Conservation (phyloP, 768 basidiomycete genomes). For the Boletales sp. region DNA sequence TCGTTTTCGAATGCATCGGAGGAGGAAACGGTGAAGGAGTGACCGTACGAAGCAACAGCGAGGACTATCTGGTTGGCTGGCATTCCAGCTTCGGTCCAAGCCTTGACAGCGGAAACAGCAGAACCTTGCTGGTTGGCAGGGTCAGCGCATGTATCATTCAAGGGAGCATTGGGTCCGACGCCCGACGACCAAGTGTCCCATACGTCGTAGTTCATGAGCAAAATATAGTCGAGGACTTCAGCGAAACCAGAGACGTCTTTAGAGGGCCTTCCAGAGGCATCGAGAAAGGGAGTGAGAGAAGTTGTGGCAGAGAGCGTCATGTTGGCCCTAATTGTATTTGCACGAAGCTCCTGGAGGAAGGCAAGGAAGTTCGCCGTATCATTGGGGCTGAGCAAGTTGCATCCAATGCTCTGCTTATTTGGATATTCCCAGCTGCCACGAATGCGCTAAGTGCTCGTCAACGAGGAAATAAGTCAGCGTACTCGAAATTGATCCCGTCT, state of each 20-base stretch:
- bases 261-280: conserved; percentile 55
- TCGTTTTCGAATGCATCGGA: conserved; percentile 34
- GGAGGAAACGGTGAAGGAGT: conserved; percentile 53
- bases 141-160: conserved; percentile 72
- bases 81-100: conserved; percentile 78
- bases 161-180: conserved; percentile 78
- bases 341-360: conserved; percentile 70
- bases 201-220: conserved; percentile 66
- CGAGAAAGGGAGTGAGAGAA: conserved; percentile 63
- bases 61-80: conserved; percentile 68
- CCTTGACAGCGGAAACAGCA: conserved; percentile 63
- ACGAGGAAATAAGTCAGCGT: not conserved
- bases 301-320: conserved; percentile 71
- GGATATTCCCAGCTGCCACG: conserved; percentile 84
- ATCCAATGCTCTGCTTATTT: conserved; percentile 57
- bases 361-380: conserved; percentile 77
- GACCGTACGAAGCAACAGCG: conserved; percentile 80
- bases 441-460: not conserved
- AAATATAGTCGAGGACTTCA: conserved; percentile 61
- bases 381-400: conserved; percentile 52
- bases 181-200: conserved; percentile 49
- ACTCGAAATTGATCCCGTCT: conserved; percentile 49
- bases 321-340: conserved; percentile 44
- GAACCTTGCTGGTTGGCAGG: conserved; percentile 64
- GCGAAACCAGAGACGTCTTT: conserved; percentile 74